A percentile compares a stretch with the other conserved stretches of the same genome.
Conservation (phyloP, 1,284 basidiomycete genomes). For the Agaricales sp. region DNA sequence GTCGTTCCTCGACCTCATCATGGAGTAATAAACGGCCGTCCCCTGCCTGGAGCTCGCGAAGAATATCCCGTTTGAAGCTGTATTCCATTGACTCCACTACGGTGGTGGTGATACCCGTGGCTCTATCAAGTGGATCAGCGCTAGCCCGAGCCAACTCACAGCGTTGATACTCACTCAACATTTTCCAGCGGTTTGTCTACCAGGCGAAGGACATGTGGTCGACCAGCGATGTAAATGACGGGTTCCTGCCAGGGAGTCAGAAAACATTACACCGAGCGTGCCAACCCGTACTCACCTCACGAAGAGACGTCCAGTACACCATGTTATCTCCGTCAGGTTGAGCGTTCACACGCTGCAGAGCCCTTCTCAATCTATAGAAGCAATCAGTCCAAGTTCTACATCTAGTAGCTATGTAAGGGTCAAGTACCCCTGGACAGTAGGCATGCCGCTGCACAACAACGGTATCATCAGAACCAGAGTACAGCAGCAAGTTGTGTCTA, state of each 20-base stretch:
- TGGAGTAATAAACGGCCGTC: constrained; percentile 84
- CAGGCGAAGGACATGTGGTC: constrained; percentile 90
- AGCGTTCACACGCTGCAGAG: constrained; percentile 75
- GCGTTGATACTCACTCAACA: constrained; percentile 61
- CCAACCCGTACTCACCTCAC: constrained; percentile 58
- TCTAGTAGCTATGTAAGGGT: constrained; percentile 7
- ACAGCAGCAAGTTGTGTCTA: not conserved
- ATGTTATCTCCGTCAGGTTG: constrained; percentile 60
- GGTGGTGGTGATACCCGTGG: constrained; percentile 88
- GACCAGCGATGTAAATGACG: constrained; percentile 83
- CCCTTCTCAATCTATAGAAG: constrained; percentile 62
- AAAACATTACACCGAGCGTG: not conserved
- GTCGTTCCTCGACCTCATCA: constrained; percentile 91
- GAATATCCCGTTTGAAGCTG: constrained; percentile 83
- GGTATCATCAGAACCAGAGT: constrained; percentile 11
- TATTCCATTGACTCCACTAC: constrained; percentile 93
- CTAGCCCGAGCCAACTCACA: no score
- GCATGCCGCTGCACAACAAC: constrained; percentile 61
- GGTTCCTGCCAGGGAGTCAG: constrained; percentile 57
- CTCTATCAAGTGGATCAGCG: constrained; percentile 34
- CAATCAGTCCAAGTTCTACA: not conserved
- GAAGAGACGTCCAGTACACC: constrained; percentile 86
- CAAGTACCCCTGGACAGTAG: constrained; percentile 69
- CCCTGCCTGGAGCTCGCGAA: constrained; percentile 69
- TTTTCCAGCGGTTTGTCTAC: constrained; percentile 87